Conservation (phyloP, 139 green algal species). For the Chlamydomonas applanata region DNA sequence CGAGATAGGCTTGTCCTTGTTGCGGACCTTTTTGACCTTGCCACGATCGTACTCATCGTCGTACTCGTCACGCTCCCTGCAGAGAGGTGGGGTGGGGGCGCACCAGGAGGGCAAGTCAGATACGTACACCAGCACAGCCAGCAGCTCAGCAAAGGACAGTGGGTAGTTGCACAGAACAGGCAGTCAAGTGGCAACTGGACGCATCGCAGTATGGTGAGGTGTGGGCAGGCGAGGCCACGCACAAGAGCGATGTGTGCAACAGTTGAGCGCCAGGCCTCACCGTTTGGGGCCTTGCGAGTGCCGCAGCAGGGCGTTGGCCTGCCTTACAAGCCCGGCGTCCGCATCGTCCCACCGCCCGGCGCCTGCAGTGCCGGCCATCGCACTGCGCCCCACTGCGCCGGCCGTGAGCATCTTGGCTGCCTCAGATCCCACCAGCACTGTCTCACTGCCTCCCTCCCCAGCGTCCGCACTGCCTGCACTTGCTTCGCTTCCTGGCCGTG, state of each 20-base stretch:
- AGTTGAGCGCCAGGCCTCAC: no score
- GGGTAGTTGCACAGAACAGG: no score
- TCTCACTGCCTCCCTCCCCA: background rate
- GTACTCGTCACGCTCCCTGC: constrained; percentile 49
- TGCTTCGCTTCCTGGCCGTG: background rate
- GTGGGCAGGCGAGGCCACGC: no score
- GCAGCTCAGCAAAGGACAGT: no score
- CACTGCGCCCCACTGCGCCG: background rate
- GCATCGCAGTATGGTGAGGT: no score
- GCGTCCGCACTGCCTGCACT: constrained; percentile 3
- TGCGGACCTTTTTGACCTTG: constrained; percentile 57
- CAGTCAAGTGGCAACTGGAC: no score
- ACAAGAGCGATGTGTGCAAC: no score
- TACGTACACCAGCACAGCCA: no score
- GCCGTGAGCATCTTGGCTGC: background rate
- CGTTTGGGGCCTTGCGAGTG: background rate
- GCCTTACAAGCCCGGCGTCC: background rate
- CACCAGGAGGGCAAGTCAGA: no score
- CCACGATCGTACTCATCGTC: constrained; percentile 65
- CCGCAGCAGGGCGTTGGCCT: background rate
- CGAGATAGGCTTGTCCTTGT: constrained; percentile 13
- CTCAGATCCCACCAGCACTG: constrained; percentile 1
- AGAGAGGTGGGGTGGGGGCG: no score
- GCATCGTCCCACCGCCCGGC: background rate
- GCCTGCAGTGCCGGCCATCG: background rate